These are phyloP conservation scores for Hemileccinum impolitum DNA, from an alignment of 768 basidiomycete genomes.

Conservation along the genomic window DNA sequence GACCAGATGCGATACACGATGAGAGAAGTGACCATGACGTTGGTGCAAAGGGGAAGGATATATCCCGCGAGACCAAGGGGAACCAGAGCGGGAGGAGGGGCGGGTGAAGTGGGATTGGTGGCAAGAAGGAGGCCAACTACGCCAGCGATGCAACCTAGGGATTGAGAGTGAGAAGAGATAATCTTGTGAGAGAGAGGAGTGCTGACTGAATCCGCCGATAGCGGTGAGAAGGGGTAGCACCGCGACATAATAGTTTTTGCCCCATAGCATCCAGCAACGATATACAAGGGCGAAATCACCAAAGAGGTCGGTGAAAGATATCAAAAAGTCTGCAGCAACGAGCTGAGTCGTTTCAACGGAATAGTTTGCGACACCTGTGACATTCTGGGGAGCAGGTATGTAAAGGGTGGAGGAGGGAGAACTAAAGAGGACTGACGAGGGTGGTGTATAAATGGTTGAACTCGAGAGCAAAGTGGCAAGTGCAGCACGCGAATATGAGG, in stretches of 20 bases:
- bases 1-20: slow-evolving; percentile 40
- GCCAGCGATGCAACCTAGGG: slow-evolving; percentile 29
- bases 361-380: slow-evolving; percentile 26
- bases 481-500: slow-evolving; percentile 33
- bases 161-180: background rate
- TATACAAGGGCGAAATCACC: slow-evolving; percentile 37
- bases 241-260: slow-evolving; percentile 30
- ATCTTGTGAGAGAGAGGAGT: background rate
- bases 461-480: slow-evolving; percentile 33
- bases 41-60: slow-evolving; percentile 39
- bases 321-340: slow-evolving; percentile 34
- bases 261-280: slow-evolving; percentile 44
- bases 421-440: slow-evolving; percentile 31
- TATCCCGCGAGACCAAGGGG: slow-evolving; percentile 37
- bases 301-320: slow-evolving; percentile 35
- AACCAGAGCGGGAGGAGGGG: slow-evolving; percentile 34
- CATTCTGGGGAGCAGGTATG: slow-evolving; percentile 11
- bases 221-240: slow-evolving; percentile 35
- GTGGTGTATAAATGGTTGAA: slow-evolving; percentile 34
- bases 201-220: slow-evolving; percentile 34
- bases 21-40: slow-evolving; percentile 40
- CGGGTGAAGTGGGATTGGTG: slow-evolving; percentile 28
- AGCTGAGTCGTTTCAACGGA: slow-evolving; percentile 31
- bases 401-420: background rate
- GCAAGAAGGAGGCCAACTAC: slow-evolving; percentile 28